Evolutionary conservation across 495 filamentous ascomycete genomes (phyloP), one percentile per base, ranked within the genome.

Genomic region (Sordaria brevicollis): DNA sequence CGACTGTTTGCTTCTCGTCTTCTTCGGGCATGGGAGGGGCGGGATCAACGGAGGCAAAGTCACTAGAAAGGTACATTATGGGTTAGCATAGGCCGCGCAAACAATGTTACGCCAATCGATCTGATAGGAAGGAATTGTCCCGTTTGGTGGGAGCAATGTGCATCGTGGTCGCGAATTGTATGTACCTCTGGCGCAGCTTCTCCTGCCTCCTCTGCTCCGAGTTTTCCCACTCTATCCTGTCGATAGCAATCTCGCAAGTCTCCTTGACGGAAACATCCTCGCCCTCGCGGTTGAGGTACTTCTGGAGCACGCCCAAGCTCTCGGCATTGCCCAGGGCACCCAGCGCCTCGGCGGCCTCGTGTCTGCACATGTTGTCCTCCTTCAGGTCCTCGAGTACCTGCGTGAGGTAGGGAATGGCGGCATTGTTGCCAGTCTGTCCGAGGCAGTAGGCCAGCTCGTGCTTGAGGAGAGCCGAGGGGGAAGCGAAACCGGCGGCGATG

Each of bases 381-480:
- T 86, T 72, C 65, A 85, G 78, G 76, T 98, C 88, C 74, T 90
- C 86, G 69, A 99, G 83, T n/a, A 96, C 91, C 17, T 85, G 78
- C 67, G 90, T 87, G 65, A 99, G 84, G 76, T 87, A 88, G 1
- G 92, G 85, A 3, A 92, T 86, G 5, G 94, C 90, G 25, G 90
- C 89, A 17, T 81, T 75, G 76, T 97, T 91, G 49, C 87, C 86
- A 17, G 92, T 92, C 81, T 99, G 95, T 34, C 95, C 95, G 0
- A 99, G 88, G 78, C 95, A 99, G 81, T 99, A 99, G 38, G 96
- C 96, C 37, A 98, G 84, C 79, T 98, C 95, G 78, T 99, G 95
- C 81, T 97, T 95, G 68, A 97, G 85, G 1, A 96, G 84, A 5
- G 90, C 93, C 5, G 95, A 98, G 0, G 88, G 88, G 2, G 94